Percentiles rank a stretch among this genome's conserved stretches.
Conservation (phyloP, 768 basidiomycete genomes). For the Termitomyces sp. region DNA sequence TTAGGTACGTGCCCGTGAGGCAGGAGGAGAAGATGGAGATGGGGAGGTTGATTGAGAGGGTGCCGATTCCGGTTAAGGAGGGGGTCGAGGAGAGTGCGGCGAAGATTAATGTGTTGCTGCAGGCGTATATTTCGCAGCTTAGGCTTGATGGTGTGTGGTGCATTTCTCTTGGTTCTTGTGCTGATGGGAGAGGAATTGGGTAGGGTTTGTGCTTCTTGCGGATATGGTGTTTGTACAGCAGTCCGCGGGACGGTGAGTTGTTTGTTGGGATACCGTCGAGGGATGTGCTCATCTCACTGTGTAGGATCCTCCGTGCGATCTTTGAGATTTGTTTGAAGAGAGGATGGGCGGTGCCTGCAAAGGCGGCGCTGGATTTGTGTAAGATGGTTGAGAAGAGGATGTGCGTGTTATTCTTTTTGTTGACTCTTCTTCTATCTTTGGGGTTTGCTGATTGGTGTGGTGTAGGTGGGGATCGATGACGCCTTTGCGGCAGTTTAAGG, state of each 20-base stretch:
- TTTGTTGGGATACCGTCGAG: background rate
- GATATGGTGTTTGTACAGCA: constrained; percentile 98
- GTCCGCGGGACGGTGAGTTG: constrained; percentile 80
- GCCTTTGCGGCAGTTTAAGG: constrained; percentile 92
- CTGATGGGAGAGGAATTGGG: background rate
- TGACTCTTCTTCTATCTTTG: too few relatives aligned
- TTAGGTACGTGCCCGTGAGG: constrained; percentile 75
- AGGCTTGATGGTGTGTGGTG: constrained; percentile 90
- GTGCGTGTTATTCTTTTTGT: too few relatives aligned
- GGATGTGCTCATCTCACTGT: background rate
- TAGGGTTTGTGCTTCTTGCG: constrained; percentile 80
- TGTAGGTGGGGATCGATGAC: constrained; percentile 97
- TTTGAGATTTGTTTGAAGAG: constrained; percentile 97
- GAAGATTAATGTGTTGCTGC: constrained; percentile 95
- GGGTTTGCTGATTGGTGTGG: background rate
- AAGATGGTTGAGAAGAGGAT: constrained; percentile 93
- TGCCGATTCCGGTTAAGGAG: constrained; percentile 97
- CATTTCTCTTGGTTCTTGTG: constrained; percentile 12
- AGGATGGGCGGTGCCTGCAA: constrained; percentile 95
- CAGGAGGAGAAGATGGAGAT: constrained; percentile 80
- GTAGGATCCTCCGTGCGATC: constrained; percentile 88
- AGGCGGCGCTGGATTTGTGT: constrained; percentile 88
- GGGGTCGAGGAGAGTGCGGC: constrained; percentile 93
- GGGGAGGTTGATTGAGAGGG: constrained; percentile 85
- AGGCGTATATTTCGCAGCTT: constrained; percentile 91